Evolutionary conservation across 306 rosid species (phyloP).

Genomic region (Acmispon strigosus): DNA sequence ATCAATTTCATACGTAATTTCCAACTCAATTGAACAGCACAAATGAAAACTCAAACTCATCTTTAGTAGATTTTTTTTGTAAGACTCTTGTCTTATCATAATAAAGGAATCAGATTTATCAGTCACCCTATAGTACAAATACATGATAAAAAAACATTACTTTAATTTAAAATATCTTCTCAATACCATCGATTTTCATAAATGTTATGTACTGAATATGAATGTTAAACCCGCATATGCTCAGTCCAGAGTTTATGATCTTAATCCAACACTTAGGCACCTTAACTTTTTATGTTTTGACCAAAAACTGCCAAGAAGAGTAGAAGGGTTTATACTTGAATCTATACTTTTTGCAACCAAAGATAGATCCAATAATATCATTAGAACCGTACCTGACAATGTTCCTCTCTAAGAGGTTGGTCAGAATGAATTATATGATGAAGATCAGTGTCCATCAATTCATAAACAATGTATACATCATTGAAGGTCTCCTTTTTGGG

Average conservation of each 20-base stretch:
- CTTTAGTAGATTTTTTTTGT: too few species aligned
- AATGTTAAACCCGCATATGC: not conserved
- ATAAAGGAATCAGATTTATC: not conserved
- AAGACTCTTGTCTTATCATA: too few species aligned
- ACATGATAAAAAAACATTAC: not conserved
- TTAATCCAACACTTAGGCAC: not conserved
- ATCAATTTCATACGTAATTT: conserved; percentile 18
- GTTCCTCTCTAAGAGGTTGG: conserved; percentile 37
- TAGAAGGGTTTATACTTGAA: not conserved
- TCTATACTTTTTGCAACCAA: not conserved
- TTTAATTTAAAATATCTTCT: too few species aligned
- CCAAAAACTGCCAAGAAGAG: not conserved
- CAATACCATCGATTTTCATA: too few species aligned
- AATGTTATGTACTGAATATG: not conserved
- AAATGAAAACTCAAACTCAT: not conserved
- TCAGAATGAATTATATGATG: conserved; percentile 48
- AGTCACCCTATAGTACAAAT: not conserved
- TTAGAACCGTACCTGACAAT: conserved; percentile 42
- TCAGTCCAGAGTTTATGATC: not conserved
- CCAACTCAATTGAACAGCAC: conserved; percentile 7
- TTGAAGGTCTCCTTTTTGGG: conserved; percentile 34
- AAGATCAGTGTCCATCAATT: conserved; percentile 51
- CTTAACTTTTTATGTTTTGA: not conserved
- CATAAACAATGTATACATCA: conserved; percentile 42
- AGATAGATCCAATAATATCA: not conserved